Conservation (phyloP, 2,329 filamentous ascomycete species). For the Phyllosticta capitalensis region DNA sequence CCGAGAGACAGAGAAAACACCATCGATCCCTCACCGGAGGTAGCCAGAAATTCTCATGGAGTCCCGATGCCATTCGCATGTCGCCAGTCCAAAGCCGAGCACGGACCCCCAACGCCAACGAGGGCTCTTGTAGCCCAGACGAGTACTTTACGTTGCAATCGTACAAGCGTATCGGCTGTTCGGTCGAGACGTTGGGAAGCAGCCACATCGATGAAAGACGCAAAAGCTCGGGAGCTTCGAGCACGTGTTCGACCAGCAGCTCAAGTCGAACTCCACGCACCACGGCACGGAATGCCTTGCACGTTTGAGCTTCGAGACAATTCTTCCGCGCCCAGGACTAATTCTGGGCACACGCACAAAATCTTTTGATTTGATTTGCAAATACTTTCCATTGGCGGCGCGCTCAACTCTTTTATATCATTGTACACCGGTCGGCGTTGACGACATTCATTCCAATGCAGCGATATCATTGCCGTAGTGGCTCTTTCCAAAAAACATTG, state of each 20-base stretch:
- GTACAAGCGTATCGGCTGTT: neutral
- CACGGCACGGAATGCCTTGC: constrained; percentile 1
- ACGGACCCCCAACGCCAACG: constrained; percentile 1
- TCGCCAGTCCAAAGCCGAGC: constrained; percentile 20
- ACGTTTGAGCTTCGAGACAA: neutral
- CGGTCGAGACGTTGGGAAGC: constrained; percentile 1
- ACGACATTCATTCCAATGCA: neutral
- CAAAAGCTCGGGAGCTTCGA: constrained; percentile 7
- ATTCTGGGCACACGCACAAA: neutral
- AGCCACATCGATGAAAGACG: constrained; percentile 4
- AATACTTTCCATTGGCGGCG: neutral
- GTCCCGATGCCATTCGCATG: constrained; percentile 27
- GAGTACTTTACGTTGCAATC: constrained; percentile 12
- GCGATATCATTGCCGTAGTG: neutral
- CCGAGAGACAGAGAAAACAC: constrained; percentile 15
- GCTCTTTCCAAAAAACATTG: neutral
- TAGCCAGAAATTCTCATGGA: constrained; percentile 19
- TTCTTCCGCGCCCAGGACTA: neutral
- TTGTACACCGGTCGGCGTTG: neutral
- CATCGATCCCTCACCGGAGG: constrained; percentile 27
- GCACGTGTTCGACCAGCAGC: constrained; percentile 9
- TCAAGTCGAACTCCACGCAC: constrained; percentile 6
- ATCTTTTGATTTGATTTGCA: neutral
- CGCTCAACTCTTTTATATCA: neutral
- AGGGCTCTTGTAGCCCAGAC: constrained; percentile 6